Base-by-base conservation (phyloP, 1,284 basidiomycete species). In the Prillingera fragicola region DNA sequence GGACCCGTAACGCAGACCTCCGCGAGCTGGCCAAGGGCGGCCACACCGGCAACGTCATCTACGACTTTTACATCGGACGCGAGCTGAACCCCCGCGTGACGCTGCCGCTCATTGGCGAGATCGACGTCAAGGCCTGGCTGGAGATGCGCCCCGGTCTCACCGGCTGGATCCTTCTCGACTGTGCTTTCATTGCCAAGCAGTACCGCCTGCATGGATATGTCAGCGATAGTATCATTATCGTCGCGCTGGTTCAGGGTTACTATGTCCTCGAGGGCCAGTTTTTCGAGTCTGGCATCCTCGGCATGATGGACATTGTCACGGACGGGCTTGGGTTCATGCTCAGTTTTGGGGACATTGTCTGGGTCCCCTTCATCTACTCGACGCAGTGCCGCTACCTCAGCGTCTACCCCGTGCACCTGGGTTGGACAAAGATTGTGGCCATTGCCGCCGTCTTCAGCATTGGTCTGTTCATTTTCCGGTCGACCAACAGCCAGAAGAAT, bases 91-190 rank as follows among this genome's bases (percentile, higher is more conserved):
- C 41, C 5, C 41, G 41, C 21, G 41, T 43, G 15, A 43, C 27
- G 12, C 27, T 43, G 27, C 41, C 41, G 6, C 25, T 43, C 41
- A 25, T 43, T 17, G 41, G 41, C 13, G 41, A 43, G 18, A 19
- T 43, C 45, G 41, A 62, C 32, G 49, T 70, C 49, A 50, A 54
- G 39, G 44, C 59, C 12, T 56, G 52, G 55, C 45, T 61, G 27
- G 43, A 57, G 35, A 55, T 50, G 31, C 38, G 52, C 18, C 50
- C 52, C 3, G 41, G 41, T 14, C 41, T 43, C 12, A 43, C 41
- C 4, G 41, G 41, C 1, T 43, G 41, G 41, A 23, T 14, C 10
- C 28, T 43, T 5, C 34, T 43, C 27, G 23, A 43, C 41, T 43
- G 41, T 17, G 26, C 41, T 3, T 43, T 43, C 22, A 37, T 43